Evolutionary conservation across 106 monocot species (phyloP).

Genomic region (Vanilla planifolia): DNA sequence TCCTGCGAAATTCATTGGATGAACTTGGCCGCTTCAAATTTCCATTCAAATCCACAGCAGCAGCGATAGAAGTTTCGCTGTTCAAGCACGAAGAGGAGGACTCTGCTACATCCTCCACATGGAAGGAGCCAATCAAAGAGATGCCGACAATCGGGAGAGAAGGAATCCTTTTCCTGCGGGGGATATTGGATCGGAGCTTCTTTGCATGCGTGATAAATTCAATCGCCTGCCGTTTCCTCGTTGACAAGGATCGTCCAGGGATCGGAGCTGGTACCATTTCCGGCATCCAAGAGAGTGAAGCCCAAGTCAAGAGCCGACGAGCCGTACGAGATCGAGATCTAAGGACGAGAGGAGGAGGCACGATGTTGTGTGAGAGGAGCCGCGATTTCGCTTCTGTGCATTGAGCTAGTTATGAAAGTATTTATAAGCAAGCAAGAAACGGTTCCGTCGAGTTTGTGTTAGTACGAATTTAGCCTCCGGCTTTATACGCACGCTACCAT

Average conservation of each 20-base stretch:
- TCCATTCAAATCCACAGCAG: conserved; percentile 5
- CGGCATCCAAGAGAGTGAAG: background rate
- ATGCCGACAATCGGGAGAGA: conserved; percentile 7
- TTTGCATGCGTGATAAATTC: conserved; percentile 6
- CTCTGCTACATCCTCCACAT: conserved; percentile 19
- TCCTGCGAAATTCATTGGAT: conserved; percentile 8
- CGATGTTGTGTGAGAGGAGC: no score
- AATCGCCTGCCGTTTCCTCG: background rate
- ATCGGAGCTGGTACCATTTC: conserved; percentile 2
- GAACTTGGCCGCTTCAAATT: conserved; percentile 6
- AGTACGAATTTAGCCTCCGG: no score
- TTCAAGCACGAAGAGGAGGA: conserved; percentile 52
- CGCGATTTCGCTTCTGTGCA: no score
- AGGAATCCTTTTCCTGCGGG: conserved; percentile 32
- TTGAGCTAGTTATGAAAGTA: no score
- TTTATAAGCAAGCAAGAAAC: no score
- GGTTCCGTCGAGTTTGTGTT: no score
- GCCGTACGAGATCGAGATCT: no score
- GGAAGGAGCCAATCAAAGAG: background rate
- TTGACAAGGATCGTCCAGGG: background rate
- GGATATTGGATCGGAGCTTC: conserved; percentile 43
- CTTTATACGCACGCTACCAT: no score
- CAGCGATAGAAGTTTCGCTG: conserved; percentile 38
- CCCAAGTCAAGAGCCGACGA: background rate
- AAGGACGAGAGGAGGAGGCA: no score